Percentiles rank a stretch among this genome's conserved stretches.
phyloP scores from a whole-genome alignment of 2,329 filamentous ascomycete species.

The Hysterium pulicare region DNA sequence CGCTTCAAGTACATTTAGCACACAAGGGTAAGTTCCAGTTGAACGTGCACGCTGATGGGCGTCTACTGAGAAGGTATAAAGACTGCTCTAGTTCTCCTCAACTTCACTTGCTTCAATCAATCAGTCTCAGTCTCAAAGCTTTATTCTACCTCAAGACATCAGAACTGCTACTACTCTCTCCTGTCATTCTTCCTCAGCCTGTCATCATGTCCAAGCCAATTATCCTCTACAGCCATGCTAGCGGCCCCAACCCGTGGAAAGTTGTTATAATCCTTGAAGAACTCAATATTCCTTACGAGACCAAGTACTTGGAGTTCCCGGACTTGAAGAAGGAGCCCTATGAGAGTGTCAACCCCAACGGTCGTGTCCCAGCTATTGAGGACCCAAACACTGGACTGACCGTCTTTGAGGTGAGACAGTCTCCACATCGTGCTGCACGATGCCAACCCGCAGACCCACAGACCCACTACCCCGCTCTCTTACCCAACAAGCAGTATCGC shows the following conservation, averaged over 20 bases:
- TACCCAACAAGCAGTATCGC: not conserved
- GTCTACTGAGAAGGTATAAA: too few relatives aligned
- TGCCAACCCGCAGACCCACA: not conserved
- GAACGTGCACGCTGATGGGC: too few relatives aligned
- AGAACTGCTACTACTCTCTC: too few relatives aligned
- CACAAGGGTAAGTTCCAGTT: too few relatives aligned
- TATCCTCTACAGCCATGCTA: not conserved
- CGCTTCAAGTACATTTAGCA: too few relatives aligned
- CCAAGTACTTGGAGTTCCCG: slow-evolving; percentile 34
- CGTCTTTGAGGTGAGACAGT: slow-evolving; percentile 35
- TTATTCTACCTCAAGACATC: too few relatives aligned
- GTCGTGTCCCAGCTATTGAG: slow-evolving; percentile 41
- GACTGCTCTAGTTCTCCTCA: too few relatives aligned
- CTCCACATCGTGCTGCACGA: not conserved
- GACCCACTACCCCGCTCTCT: too few relatives aligned
- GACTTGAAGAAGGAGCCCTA: slow-evolving; percentile 39
- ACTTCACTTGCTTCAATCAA: too few relatives aligned
- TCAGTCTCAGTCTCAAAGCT: too few relatives aligned
- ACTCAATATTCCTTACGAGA: slow-evolving; percentile 41
- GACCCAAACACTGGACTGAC: slow-evolving; percentile 45
- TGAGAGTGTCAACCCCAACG: slow-evolving; percentile 40
- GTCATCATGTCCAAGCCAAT: slow-evolving; percentile 1
- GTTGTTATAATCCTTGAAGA: slow-evolving; percentile 47
- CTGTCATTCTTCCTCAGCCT: too few relatives aligned
- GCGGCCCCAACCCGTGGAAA: slow-evolving; percentile 42